phyloP scores from a whole-genome alignment of 75 land plant species.

The Selaginella tamariscina region DNA sequence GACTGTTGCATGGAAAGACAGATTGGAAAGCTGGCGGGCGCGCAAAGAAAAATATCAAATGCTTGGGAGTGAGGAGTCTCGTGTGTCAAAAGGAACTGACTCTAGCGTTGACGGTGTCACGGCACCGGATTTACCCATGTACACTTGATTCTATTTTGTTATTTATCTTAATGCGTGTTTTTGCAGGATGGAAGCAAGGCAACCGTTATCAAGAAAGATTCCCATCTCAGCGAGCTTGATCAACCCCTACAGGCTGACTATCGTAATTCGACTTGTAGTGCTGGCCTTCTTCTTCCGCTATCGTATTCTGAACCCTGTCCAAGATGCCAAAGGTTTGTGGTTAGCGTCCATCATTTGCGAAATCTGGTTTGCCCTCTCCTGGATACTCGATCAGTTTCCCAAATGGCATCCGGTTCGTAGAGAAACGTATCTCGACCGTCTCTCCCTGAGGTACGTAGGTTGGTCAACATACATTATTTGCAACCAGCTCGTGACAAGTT shows the following conservation, averaged over 20 bases:
- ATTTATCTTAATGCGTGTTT: too few species aligned
- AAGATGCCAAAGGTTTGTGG: slow-evolving; percentile 55
- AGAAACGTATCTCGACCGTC: slow-evolving; percentile 71
- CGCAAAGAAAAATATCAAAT: slow-evolving; percentile 63
- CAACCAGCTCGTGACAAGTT: too few species aligned
- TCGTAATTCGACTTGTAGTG: slow-evolving; percentile 59
- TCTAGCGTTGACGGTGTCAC: too few species aligned
- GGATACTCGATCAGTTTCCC: too few species aligned
- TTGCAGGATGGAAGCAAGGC: slow-evolving; percentile 59
- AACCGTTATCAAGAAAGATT: slow-evolving; percentile 64
- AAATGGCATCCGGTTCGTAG: slow-evolving; percentile 63
- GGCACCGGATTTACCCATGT: slow-evolving; percentile 78
- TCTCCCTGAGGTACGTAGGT: slow-evolving; percentile 53
- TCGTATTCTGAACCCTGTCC: slow-evolving; percentile 52
- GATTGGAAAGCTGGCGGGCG: slow-evolving; percentile 73
- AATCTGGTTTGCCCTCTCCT: slow-evolving; percentile 93
- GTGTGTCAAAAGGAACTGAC: slow-evolving; percentile 33
- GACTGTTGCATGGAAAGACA: slow-evolving; percentile 91
- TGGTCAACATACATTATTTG: too few species aligned
- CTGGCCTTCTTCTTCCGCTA: slow-evolving; percentile 64
- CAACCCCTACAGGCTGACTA: slow-evolving; percentile 63
- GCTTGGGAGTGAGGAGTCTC: slow-evolving; percentile 36
- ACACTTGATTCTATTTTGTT: too few species aligned
- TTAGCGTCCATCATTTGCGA: slow-evolving; percentile 69
- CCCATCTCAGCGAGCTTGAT: slow-evolving; percentile 55